Conservation (phyloP, 495 filamentous ascomycete genomes). For the Penicillium robsamsonii region DNA sequence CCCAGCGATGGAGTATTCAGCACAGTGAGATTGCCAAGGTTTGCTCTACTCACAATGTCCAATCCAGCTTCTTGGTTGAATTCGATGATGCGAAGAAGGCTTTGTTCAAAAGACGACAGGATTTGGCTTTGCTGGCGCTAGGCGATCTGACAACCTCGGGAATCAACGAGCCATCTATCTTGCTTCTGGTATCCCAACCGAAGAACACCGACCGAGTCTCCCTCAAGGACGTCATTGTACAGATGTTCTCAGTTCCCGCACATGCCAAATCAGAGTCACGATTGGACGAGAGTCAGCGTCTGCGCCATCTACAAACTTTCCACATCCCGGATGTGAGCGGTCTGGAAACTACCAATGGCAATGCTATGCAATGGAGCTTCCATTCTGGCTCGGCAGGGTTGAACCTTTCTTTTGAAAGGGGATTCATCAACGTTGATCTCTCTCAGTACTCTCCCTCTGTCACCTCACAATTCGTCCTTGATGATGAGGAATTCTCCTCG, state of each 20-base stretch:
- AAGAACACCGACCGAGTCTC: conserved; percentile 27
- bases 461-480: conserved; percentile 43
- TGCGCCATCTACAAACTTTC: conserved; percentile 41
- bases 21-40: conserved; percentile 40
- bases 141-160: conserved; percentile 30
- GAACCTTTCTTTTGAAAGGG: conserved; percentile 43
- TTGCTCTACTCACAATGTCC: conserved; percentile 32
- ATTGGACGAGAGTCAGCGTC: conserved; percentile 32
- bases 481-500: conserved; percentile 42
- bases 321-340: conserved; percentile 34
- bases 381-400: conserved; percentile 44
- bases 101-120: conserved; percentile 44
- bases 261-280: conserved; percentile 11
- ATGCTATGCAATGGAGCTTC: conserved; percentile 43
- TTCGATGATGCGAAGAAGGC: conserved; percentile 47
- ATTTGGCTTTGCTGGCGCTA: conserved; percentile 40
- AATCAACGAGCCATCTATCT: conserved; percentile 36
- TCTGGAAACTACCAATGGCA: conserved; percentile 24
- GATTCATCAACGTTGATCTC: conserved; percentile 45
- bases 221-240: conserved; percentile 39
- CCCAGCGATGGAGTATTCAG: conserved; percentile 42
- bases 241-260: conserved; percentile 45
- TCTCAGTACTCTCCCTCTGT: conserved; percentile 45
- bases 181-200: conserved; percentile 44
- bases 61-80: conserved; percentile 43